These are phyloP conservation scores for Tetradesmus obliquus DNA, from an alignment of 139 green algal genomes.

Conservation along the genomic window DNA sequence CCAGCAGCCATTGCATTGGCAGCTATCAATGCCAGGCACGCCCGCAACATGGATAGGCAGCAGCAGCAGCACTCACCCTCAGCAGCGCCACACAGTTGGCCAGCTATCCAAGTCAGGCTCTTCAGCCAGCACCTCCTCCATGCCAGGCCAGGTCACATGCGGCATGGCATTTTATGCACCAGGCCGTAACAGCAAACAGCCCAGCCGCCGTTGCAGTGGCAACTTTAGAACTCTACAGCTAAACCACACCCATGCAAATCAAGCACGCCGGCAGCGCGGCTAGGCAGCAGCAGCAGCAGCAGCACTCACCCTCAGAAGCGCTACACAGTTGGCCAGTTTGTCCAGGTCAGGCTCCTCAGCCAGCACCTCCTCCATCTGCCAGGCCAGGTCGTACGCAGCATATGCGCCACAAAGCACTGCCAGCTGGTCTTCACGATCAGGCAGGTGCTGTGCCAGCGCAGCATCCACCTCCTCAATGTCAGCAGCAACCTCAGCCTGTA, in stretches of 20 bases:
- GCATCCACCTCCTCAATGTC: not conserved
- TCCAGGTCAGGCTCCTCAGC: not conserved
- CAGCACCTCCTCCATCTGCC: constrained; percentile 42
- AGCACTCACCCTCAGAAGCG: constrained; percentile 26
- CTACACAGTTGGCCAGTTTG: constrained; percentile 17
- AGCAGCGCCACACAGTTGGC: not conserved
- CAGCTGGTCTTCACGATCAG: not conserved
- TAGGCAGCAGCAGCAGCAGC: not conserved
- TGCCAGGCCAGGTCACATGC: not conserved
- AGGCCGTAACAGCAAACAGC: too few species aligned
- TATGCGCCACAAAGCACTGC: constrained; percentile 17
- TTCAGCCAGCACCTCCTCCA: not conserved
- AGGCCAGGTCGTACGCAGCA: constrained; percentile 36
- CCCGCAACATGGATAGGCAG: not conserved
- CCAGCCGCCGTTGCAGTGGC: too few species aligned
- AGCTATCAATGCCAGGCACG: not conserved
- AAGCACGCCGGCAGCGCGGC: too few species aligned
- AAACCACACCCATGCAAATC: too few species aligned
- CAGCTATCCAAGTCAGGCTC: not conserved
- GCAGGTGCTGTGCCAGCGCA: not conserved
- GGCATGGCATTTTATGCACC: too few species aligned
- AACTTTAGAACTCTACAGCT: too few species aligned
- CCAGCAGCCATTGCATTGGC: too few species aligned
- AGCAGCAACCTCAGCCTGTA: constrained; percentile 17
- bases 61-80: not conserved